Evolutionary conservation across 345 rosid genomes (phyloP).

Genomic region (Noccaea bulbosa): DNA sequence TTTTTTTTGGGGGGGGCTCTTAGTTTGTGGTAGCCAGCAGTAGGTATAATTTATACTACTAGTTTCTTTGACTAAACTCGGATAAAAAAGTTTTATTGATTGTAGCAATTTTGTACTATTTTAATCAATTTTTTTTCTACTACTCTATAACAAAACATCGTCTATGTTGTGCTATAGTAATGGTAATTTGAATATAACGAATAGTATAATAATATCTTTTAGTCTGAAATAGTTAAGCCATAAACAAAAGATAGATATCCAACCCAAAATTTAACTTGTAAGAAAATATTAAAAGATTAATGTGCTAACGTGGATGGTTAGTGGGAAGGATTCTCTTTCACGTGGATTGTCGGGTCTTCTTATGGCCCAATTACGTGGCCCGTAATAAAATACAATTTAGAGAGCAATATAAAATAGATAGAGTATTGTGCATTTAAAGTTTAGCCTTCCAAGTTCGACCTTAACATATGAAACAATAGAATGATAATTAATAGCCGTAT

Average conservation of each 20-base stretch:
- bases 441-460: neutral
- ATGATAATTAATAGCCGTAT: slow-evolving; percentile 8
- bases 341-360: slow-evolving; percentile 43
- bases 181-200: neutral
- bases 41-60: neutral
- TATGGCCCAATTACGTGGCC: slow-evolving; percentile 41
- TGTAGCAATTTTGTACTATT: neutral
- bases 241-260: neutral
- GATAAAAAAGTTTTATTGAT: slow-evolving; percentile 16
- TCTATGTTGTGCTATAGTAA: neutral
- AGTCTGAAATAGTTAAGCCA: neutral
- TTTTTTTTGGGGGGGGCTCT: neutral
- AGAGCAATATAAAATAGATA: slow-evolving; percentile 2
- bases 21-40: slow-evolving; percentile 12
- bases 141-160: too few species aligned
- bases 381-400: slow-evolving; percentile 33
- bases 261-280: neutral
- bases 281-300: slow-evolving; percentile 5
- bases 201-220: neutral
- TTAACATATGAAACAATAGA: slow-evolving; percentile 12
- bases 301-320: slow-evolving; percentile 40
- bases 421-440: slow-evolving; percentile 9
- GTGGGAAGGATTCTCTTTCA: slow-evolving; percentile 39
- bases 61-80: neutral
- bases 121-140: too few species aligned